Conservation (phyloP, 2,329 filamentous ascomycete species). For the Hypocreales sp. region DNA sequence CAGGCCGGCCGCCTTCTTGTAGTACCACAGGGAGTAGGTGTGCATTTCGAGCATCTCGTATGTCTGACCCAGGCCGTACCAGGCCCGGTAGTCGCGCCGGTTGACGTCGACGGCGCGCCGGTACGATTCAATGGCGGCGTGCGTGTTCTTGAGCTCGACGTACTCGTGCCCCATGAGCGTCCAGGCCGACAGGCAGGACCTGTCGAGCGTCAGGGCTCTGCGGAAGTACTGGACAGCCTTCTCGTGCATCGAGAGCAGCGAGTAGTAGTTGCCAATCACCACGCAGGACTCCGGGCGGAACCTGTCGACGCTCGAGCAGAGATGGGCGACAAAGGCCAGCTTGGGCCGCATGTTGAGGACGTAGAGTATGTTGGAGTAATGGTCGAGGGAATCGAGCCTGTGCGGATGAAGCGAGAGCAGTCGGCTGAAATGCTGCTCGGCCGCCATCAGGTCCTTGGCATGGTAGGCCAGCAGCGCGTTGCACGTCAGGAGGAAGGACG, state of each 20-base stretch:
- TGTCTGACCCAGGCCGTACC: constrained; percentile 93
- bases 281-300: constrained; percentile 96
- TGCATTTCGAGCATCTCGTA: constrained; percentile 98
- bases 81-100: constrained; percentile 88
- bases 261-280: constrained; percentile 95
- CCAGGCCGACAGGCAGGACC: constrained; percentile 87
- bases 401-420: constrained; percentile 60
- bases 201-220: constrained; percentile 76
- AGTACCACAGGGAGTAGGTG: constrained; percentile 93
- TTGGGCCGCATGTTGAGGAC: constrained; percentile 81
- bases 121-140: constrained; percentile 94
- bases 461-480: constrained; percentile 82
- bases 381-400: constrained; percentile 77
- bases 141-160: constrained; percentile 95
- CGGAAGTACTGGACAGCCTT: constrained; percentile 98
- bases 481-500: constrained; percentile 81
- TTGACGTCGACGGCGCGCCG: constrained; percentile 91
- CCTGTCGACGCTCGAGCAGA: constrained; percentile 83
- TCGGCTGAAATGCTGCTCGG: constrained; percentile 57
- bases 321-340: constrained; percentile 78
- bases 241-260: constrained; percentile 83
- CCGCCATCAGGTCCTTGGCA: constrained; percentile 60
- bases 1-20: constrained; percentile 83
- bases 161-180: constrained; percentile 99
- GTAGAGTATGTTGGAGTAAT: constrained; percentile 95